These are phyloP conservation scores for Ascochyta clinopodiicola DNA, from an alignment of 2,329 filamentous ascomycete species.

Conservation along the genomic window DNA sequence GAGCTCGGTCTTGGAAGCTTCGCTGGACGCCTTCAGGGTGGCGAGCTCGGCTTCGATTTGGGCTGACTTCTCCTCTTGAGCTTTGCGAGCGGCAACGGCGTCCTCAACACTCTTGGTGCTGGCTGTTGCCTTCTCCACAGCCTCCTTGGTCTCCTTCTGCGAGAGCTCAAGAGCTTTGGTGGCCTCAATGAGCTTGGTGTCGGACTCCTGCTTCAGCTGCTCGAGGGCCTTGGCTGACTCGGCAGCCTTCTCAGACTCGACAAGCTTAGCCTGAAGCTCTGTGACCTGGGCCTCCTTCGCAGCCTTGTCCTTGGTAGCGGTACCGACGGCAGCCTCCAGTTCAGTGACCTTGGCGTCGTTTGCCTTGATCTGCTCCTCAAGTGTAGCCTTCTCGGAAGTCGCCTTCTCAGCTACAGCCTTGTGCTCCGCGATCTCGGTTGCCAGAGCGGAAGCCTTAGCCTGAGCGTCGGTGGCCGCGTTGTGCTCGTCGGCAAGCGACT, in stretches of 20 bases:
- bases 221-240: conserved; percentile 28
- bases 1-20: conserved; percentile 22
- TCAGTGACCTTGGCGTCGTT: conserved; percentile 32
- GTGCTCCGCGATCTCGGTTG: conserved; percentile 29
- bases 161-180: conserved; percentile 16
- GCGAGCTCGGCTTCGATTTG: conserved; percentile 20
- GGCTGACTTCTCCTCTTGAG: conserved; percentile 24
- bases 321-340: conserved; percentile 26
- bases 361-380: conserved; percentile 34
- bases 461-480: conserved; percentile 26
- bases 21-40: conserved; percentile 27
- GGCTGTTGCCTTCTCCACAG: conserved; percentile 15
- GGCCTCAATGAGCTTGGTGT: conserved; percentile 18
- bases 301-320: conserved; percentile 23
- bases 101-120: conserved; percentile 22
- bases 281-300: conserved; percentile 25
- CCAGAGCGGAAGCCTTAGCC: conserved; percentile 21
- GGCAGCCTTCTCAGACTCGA: conserved; percentile 21
- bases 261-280: conserved; percentile 28
- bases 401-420: conserved; percentile 33
- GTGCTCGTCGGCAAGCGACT: conserved; percentile 24
- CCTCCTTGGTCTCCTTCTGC: conserved; percentile 16
- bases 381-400: conserved; percentile 27
- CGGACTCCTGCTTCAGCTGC: conserved; percentile 17
- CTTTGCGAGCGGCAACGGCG: conserved; percentile 23